Conservation (phyloP, 2,329 filamentous ascomycete species). For the Proliferodiscus dingleyae region DNA sequence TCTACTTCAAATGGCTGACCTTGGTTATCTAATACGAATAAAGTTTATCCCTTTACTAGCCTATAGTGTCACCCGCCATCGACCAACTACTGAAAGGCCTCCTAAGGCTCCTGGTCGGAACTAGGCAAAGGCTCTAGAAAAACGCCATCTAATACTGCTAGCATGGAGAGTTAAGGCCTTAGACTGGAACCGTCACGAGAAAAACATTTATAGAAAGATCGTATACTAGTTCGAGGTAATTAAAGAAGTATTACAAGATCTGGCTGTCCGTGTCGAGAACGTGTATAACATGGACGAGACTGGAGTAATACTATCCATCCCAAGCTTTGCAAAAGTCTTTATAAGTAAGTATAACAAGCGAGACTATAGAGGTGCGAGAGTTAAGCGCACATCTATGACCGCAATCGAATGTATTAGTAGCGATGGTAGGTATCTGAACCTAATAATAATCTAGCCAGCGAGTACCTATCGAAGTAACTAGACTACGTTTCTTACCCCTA, state of each 20-base stretch:
- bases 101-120: slow-evolving; percentile 10
- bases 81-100: slow-evolving; percentile 6
- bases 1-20: slow-evolving; percentile 13
- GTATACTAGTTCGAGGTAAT: slow-evolving; percentile 32
- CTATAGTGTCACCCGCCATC: slow-evolving; percentile 7
- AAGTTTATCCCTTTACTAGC: slow-evolving; percentile 9
- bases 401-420: slow-evolving; percentile 16
- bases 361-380: slow-evolving; percentile 24
- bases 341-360: slow-evolving; percentile 25
- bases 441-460: slow-evolving; percentile 29
- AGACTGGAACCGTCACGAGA: slow-evolving; percentile 14
- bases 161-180: slow-evolving; percentile 14
- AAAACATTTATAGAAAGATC: slow-evolving; percentile 31
- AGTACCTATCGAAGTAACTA: slow-evolving; percentile 27
- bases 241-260: slow-evolving; percentile 6
- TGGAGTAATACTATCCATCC: slow-evolving; percentile 29
- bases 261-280: background rate
- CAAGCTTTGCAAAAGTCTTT: slow-evolving; percentile 30
- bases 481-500: slow-evolving; percentile 25
- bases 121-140: slow-evolving; percentile 16
- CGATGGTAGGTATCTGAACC: slow-evolving; percentile 25
- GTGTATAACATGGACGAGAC: slow-evolving; percentile 36
- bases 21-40: slow-evolving; percentile 13
- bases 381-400: slow-evolving; percentile 23
- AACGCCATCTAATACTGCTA: slow-evolving; percentile 18